Conservation (phyloP, 2,329 filamentous ascomycete species). For the Metarhizium sp. region DNA sequence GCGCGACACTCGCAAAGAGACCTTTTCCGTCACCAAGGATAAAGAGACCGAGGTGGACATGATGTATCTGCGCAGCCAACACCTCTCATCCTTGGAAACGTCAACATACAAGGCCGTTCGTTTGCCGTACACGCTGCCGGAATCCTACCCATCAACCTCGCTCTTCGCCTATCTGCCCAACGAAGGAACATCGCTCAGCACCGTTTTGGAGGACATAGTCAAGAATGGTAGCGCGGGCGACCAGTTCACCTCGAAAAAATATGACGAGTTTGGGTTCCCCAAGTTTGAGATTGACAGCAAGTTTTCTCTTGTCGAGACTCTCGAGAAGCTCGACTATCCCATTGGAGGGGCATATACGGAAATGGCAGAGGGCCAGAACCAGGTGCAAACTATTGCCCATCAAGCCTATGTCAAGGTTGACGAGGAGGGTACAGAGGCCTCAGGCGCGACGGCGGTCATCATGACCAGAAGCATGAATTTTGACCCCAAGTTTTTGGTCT, state of each 20-base stretch:
- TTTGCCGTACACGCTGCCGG: not conserved
- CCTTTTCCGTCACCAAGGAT: not conserved
- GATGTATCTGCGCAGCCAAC: not conserved
- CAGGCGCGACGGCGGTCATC: not conserved
- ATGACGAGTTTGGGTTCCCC: not conserved
- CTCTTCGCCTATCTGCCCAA: not conserved
- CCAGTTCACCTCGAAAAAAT: not conserved
- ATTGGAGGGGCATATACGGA: not conserved
- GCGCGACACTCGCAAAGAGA: not conserved
- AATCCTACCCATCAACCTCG: not conserved
- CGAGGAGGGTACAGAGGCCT: not conserved
- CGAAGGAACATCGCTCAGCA: not conserved
- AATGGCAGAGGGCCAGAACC: not conserved
- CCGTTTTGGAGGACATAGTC: not conserved
- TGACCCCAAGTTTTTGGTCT: not conserved
- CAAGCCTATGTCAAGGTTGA: not conserved
- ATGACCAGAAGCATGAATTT: not conserved
- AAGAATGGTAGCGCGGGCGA: not conserved
- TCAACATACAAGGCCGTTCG: not conserved
- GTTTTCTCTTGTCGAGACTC: not conserved
- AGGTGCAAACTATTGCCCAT: not conserved
- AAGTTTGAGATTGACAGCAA: not conserved
- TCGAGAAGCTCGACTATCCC: not conserved
- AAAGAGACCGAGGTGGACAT: not conserved
- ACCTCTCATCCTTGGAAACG: not conserved